These are phyloP conservation scores for Solanum pinnatisectum DNA, from an alignment of 257 asterid genomes.

Conservation along the genomic window DNA sequence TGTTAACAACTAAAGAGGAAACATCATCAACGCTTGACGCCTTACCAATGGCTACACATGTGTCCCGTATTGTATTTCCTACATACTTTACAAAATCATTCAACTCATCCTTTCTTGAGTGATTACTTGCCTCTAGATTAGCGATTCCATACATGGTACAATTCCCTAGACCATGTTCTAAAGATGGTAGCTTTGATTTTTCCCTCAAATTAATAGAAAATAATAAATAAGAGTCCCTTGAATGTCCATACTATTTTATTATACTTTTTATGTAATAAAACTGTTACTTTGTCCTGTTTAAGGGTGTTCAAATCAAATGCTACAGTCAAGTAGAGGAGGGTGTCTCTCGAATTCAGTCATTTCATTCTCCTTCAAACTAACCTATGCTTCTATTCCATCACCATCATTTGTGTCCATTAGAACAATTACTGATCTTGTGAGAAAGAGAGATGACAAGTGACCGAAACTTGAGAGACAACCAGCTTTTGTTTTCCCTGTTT, in stretches of 20 bases:
- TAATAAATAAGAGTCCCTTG: not conserved
- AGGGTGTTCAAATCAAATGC: not conserved
- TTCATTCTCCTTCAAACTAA: not conserved
- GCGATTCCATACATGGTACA: not conserved
- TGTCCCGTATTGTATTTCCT: not conserved
- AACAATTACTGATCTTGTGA: not conserved
- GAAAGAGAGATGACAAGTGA: not conserved
- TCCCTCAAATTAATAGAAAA: not conserved
- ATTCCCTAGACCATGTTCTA: not conserved
- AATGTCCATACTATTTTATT: not conserved
- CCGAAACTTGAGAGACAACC: not conserved
- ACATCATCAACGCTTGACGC: not conserved
- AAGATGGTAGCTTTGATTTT: not conserved
- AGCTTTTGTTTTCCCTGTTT: not conserved
- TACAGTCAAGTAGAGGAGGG: not conserved
- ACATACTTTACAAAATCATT: not conserved
- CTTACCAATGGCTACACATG: not conserved
- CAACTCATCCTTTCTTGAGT: not conserved
- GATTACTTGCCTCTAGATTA: not conserved
- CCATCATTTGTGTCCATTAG: slow-evolving; percentile 4
- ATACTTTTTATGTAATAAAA: too few relatives aligned
- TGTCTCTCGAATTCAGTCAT: slow-evolving; percentile 8
- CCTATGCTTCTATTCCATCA: slow-evolving; percentile 19
- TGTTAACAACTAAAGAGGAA: not conserved
- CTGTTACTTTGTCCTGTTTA: too few relatives aligned